A percentile compares a stretch with the other conserved stretches of the same genome.
Conservation (phyloP, 441 rosid genomes). For the Erysimum cheiri region DNA sequence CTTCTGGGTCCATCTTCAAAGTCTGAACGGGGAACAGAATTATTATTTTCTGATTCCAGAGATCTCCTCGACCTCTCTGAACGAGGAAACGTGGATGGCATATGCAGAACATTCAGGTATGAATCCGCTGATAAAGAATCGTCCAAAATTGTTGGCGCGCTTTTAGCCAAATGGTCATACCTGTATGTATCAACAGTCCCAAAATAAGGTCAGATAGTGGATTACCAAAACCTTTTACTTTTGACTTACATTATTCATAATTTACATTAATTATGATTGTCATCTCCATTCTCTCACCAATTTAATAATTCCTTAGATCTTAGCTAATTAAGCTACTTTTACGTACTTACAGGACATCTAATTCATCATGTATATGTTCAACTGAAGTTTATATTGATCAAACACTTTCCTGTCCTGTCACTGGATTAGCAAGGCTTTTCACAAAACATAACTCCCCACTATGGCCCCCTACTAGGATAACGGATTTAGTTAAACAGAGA, state of each 20-base stretch:
- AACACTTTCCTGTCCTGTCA: conserved; percentile 16
- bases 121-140: conserved; percentile 99
- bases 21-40: conserved; percentile 56
- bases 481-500: conserved; percentile 14
- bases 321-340: conserved; percentile 19
- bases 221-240: conserved; percentile 14
- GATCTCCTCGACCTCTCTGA: conserved; percentile 88
- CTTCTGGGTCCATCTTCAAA: conserved; percentile 91
- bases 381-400: conserved; percentile 27
- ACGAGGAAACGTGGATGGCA: conserved; percentile 99
- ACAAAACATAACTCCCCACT: neutral
- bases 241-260: neutral
- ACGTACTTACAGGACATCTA: conserved; percentile 11
- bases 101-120: conserved; percentile 90
- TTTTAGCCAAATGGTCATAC: conserved; percentile 98
- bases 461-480: conserved; percentile 12
- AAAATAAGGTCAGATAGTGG: conserved; percentile 33
- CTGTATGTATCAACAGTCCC: conserved; percentile 48
- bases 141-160: conserved; percentile 98
- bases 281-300: neutral
- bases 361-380: conserved; percentile 30
- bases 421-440: conserved; percentile 10
- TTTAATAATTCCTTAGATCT: conserved; percentile 12
- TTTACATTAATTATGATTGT: conserved; percentile 10
- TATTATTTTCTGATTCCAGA: conserved; percentile 63